phyloP scores from a whole-genome alignment of 208 protist species.

The Trypanosoma platydactyli region DNA sequence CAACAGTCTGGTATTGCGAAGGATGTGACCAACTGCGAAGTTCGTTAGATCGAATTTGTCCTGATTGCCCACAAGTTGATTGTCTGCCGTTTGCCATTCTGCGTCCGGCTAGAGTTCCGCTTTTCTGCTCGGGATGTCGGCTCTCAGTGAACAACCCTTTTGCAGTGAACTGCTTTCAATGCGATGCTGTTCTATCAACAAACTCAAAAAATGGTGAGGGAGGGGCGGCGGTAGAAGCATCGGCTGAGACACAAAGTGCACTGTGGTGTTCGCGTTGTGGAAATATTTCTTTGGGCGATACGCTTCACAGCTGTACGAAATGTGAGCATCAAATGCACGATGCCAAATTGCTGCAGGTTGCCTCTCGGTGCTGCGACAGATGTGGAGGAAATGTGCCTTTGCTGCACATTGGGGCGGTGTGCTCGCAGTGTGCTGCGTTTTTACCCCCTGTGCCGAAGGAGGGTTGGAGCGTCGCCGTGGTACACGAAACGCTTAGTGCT shows the following conservation, averaged over 20 bases:
- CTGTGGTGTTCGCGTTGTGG: conserved; percentile 21
- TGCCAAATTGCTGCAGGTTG: conserved; percentile 17
- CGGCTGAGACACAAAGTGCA: neutral
- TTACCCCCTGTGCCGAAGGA: conserved; percentile 26
- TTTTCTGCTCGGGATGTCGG: conserved; percentile 39
- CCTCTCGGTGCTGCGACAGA: conserved; percentile 21
- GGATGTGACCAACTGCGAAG: conserved; percentile 68
- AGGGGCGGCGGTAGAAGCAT: neutral
- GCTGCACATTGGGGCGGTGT: conserved; percentile 22
- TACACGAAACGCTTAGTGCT: conserved; percentile 17
- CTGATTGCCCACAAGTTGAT: conserved; percentile 78
- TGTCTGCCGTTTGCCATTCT: conserved; percentile 56
- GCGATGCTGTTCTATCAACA: conserved; percentile 10
- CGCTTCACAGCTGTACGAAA: neutral
- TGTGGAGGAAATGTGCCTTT: conserved; percentile 16
- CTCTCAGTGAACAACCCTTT: conserved; percentile 47
- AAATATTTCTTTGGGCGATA: conserved; percentile 4
- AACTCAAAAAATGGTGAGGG: neutral
- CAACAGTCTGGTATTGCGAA: conserved; percentile 60
- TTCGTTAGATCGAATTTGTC: conserved; percentile 77
- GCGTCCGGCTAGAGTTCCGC: conserved; percentile 17
- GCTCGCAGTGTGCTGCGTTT: conserved; percentile 22
- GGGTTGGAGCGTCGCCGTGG: conserved; percentile 30
- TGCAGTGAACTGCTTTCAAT: conserved; percentile 21
- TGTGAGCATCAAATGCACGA: conserved; percentile 15